Base-by-base conservation (phyloP, 1,284 basidiomycete species). In the Puccinia novopanici region DNA sequence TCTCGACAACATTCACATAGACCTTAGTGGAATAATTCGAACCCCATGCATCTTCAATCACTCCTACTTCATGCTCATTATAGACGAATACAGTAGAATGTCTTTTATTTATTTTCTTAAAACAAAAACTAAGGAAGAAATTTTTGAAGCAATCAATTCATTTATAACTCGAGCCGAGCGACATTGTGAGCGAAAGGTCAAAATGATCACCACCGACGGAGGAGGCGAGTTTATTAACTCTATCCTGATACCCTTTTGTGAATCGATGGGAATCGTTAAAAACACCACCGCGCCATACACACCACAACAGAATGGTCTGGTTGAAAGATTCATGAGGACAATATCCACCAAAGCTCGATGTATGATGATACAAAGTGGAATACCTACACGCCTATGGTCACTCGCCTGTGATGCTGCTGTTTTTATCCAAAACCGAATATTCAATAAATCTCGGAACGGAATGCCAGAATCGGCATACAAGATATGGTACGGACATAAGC, bases 221-320 rank as follows among this genome's bases (percentile, higher is more conserved):
- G 68, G 68, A 15, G n/a, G 68, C 40, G 17, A 71, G 19, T 71
- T 71, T 27, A 71, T 34, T 19, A 71, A 52, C 22, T 48, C 40
- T 5, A 9, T 34, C 13, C 50, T 71, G 12, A 27, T 50, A 8
- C 37, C 27, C 5, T 71, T 45, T 22, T 34, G 27, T 30, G 27
- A 52, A 27, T 4, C 17, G 12, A 5, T 24, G 2, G 68, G 68
- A 48, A 71, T 71, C 13, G 50, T 34, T 6, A 42, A 71, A 15
- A 34, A 48, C n/a, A 71, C 50, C 45, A 71, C 40, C 1, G 27
- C 68, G 2, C 45, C 68, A 27, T 48, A 71, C 45, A 52, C 68
- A 2, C 68, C 68, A n/a, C 68, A 71, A 52, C 40, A 71, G n/a
- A 71, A 71, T 52, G 68, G 68, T 2, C n/a, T 52, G 17, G 45